Base-by-base conservation (phyloP, 2,329 filamentous ascomycete species). In the Sphaerostilbella broomeana region DNA sequence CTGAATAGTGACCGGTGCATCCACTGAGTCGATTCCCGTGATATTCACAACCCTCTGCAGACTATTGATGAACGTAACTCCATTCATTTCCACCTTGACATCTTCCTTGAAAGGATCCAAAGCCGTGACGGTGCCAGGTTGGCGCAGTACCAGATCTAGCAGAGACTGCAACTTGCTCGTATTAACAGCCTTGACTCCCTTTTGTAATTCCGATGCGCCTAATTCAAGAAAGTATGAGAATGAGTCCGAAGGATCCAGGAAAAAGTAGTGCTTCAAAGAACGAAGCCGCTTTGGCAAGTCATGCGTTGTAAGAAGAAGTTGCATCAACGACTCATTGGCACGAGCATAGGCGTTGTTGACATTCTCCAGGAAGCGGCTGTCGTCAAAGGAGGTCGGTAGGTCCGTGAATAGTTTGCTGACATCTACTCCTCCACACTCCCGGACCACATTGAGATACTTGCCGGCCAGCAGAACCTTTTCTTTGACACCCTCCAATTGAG, bases 191-290 rank as follows among this genome's bases (percentile, higher is more conserved):
- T 87, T 87, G 43, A 89, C 86, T 21, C 85, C 83, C 58, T 95
- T 95, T 53, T 86, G 84, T 43, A 98, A 72, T 63, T 98, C 92
- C 1, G 88, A 89, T 20, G 84, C 74, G 39, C 87, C 81, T 15
- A 98, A 79, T 57, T 98, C 92, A 44, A 98, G 79, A 60, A 98
- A 98, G 63, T 97, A 94, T 3, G 88, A 88, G 62, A 98, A 97
- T 68, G 95, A 98, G 60, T 98, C 92, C 22, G 92, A 95, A 7
- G 89, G 84, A 53, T 97, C 90, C 46, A 98, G 80, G 70, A 98
- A 98, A 69, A 97, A 98, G 67, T 98, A 98, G 63, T 98, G 92
- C 60, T 98, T 98, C 26, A 98, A 70, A 11, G 90, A 97, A 31
- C 84, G 79, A 41, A 98, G 73, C 25, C 92, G 79, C 19, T 86